Base-by-base conservation (phyloP, 306 rosid species). In the Aeschynomene evenia region DNA sequence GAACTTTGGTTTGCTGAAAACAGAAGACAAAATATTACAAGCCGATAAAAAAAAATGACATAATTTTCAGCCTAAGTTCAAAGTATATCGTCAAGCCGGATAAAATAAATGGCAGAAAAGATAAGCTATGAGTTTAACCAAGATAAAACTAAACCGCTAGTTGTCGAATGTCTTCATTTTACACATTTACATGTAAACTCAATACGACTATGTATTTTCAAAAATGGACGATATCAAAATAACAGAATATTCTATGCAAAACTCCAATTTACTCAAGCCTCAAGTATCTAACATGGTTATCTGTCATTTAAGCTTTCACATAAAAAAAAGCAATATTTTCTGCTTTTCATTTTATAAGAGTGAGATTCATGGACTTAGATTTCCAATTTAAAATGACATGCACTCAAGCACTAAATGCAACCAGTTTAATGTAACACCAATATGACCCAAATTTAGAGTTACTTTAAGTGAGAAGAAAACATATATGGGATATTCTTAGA, bases 1-100 rank as follows among this genome's bases (percentile, higher is more conserved):
- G 77, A 75, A 80, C 64, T 83, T 72, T 82, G 91, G 84, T 64
- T 79, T 76, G 89, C 96, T 89, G 76, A 65, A 78, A 81, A 33
- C 9, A 15, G 71, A 67, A 68, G 18, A 70, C 40, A 37, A 56
- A 68, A 70, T 19, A 9, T 68, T 61, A 77, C 31, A 28, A 28
- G 31, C 24, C 43, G 28, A 26, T 52, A 64, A 70, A 52, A 55
- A 71, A 16, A 13, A 70, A 21, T 18, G 37, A 37, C 46, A 51
- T 15, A 45, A 45, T 8, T 28, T 58, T 20, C 40, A 13, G 68
- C 29, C 5, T 24, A 65, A 56, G 69, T 24, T 71, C 56, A 63
- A 71, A 22, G 46, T 48, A 66, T 64, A 71, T 9, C 50, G 37
- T 52, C 66, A 19, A 65, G 39, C 31, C 49, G 70, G 39, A 40